Evolutionary conservation across 2,329 filamentous ascomycete species (phyloP), one percentile per base, ranked within the genome.

Genomic region (Penicillium sp.): DNA sequence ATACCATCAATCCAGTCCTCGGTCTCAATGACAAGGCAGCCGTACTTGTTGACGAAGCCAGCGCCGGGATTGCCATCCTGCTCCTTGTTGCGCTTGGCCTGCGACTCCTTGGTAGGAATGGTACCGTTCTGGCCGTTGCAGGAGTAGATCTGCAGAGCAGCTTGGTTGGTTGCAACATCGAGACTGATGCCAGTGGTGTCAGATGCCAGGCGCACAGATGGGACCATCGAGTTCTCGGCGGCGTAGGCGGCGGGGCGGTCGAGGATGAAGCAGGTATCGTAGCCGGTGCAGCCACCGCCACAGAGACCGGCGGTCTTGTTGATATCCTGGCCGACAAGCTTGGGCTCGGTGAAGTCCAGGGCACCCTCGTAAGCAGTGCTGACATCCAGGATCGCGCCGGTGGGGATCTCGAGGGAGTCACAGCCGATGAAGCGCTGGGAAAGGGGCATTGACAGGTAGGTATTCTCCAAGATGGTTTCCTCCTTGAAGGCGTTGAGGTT

Each of bases 1-100:
- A 98, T 95, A 26, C 83, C 92, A 71, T 96, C 93, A 69, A 97
- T 96, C 85, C 87, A 97, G 73, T 95, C 92, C 81, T 97, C 86
- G 13, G 95, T 90, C 78, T 97, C 93, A 74, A 97, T 84, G 49
- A 96, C 93, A 26, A 96, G 70, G 74, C 93, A 97, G 31, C 91
- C 92, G 70, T 92, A 91, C 79, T 93, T 60, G 71, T 80, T 64
- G 71, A 84, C 66, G 78, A 72, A 65, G 71, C 69, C 72, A 62
- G 70, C 78, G 64, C 74, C 66, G 10, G 76, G 72, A 42, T 81
- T 78, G n/a, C 79, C 79, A 62, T 81, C 81, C n/a, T 80, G 33
- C 8, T 54, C 80, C 77, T 83, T 81, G 55, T 84, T 86, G 21
- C 83, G 81, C 53, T 78, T 72, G 49, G 71, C 71, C 68, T 74